Conservation (phyloP, 2,329 filamentous ascomycete genomes). For the Davidsoniella neocaledoniae region DNA sequence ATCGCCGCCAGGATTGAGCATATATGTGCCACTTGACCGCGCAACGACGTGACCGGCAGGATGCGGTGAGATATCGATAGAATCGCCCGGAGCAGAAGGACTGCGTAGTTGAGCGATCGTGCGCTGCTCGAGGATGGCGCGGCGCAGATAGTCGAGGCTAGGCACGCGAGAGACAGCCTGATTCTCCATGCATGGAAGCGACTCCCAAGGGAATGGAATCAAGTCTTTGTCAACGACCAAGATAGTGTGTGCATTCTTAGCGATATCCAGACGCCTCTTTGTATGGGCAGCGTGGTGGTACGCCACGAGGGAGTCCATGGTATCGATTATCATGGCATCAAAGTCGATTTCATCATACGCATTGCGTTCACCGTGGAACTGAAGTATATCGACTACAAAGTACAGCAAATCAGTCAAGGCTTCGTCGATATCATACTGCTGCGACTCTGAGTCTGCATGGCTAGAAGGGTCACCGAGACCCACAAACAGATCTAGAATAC, state of each 20-base stretch:
- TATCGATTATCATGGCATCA: conserved; percentile 76
- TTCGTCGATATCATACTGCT: conserved; percentile 64
- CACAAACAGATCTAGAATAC: conserved; percentile 74
- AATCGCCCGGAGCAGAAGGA: conserved; percentile 14
- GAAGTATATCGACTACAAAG: conserved; percentile 88
- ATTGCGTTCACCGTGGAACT: conserved; percentile 91
- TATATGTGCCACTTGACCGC: conserved; percentile 46
- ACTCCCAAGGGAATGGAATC: conserved; percentile 92
- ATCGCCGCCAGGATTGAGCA: conserved; percentile 81
- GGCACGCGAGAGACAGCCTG: conserved; percentile 75
- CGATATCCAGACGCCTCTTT: conserved; percentile 17
- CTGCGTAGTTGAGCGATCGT: conserved; percentile 14
- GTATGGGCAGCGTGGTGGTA: conserved; percentile 45
- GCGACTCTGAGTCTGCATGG: conserved; percentile 43
- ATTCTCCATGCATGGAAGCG: conserved; percentile 65
- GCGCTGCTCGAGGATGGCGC: conserved; percentile 47
- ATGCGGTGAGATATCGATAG: conserved; percentile 12
- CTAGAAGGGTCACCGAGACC: conserved; percentile 70
- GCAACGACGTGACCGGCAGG: conserved; percentile 36
- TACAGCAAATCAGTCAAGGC: conserved; percentile 83
- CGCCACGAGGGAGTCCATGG: conserved; percentile 62
- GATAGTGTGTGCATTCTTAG: conserved; percentile 52
- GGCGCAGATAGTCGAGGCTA: conserved; percentile 65
- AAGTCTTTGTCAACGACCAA: conserved; percentile 82
- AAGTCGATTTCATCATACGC: conserved; percentile 98